These are phyloP conservation scores for Verticillium alfalfae DNA, from an alignment of 2,329 filamentous ascomycete genomes.

Conservation along the genomic window DNA sequence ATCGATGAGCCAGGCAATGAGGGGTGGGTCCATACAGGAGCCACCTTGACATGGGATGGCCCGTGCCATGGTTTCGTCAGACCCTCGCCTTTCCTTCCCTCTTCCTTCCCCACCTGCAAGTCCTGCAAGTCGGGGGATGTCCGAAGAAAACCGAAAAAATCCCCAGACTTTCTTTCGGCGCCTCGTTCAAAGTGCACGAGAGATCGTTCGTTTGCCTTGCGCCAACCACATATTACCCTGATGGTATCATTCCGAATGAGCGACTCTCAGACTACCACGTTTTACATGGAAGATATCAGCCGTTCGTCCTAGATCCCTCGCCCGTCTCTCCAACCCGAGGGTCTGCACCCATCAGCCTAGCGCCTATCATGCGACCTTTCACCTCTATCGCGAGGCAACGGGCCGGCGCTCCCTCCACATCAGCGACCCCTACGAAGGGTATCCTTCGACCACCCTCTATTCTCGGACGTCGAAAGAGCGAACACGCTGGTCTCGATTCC, in stretches of 20 bases:
- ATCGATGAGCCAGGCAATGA: background rate
- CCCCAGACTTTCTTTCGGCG: background rate
- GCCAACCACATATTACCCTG: background rate
- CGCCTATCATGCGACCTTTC: conserved; percentile 23
- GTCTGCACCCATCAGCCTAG: background rate
- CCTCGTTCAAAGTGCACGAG: background rate
- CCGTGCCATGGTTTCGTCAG: background rate
- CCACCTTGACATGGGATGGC: background rate
- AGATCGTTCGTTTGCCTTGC: no score
- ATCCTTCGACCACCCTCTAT: conserved; percentile 45
- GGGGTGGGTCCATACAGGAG: background rate
- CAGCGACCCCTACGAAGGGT: conserved; percentile 41
- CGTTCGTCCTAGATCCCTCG: background rate
- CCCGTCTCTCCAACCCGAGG: background rate
- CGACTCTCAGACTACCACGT: no score
- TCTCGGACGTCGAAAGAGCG: conserved; percentile 36
- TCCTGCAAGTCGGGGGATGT: background rate
- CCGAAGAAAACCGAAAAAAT: background rate
- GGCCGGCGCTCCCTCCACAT: conserved; percentile 24
- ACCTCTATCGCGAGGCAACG: conserved; percentile 26
- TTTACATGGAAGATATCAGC: background rate
- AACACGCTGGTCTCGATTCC: conserved; percentile 33
- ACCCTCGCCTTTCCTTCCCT: background rate
- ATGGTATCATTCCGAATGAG: background rate
- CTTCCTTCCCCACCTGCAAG: background rate